Percentiles rank a stretch among this genome's conserved stretches.
phyloP scores from a whole-genome alignment of 202 grass and related monocot species.

The Carex sylvatica region DNA sequence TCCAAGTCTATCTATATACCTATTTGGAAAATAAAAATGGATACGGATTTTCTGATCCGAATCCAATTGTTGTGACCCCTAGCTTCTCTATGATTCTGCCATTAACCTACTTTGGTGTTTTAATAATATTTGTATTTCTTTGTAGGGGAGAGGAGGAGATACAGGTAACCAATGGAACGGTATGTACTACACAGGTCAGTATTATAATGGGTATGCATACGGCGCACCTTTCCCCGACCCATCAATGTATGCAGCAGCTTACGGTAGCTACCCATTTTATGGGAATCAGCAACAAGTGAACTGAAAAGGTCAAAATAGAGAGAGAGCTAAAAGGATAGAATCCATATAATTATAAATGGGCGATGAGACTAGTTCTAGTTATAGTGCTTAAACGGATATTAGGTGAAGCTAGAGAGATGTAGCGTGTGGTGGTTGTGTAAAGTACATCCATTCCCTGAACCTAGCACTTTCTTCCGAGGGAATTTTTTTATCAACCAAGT shows the following conservation, averaged over 20 bases:
- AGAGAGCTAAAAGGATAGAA: conserved; percentile 15
- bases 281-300: conserved; percentile 89
- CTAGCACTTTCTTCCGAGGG: conserved; percentile 38
- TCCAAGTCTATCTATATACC: too few relatives aligned
- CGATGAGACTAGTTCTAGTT: conserved; percentile 19
- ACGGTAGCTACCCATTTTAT: conserved; percentile 72
- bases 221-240: conserved; percentile 70
- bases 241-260: conserved; percentile 64
- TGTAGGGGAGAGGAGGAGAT: conserved; percentile 54
- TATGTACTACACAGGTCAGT: conserved; percentile 61
- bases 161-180: conserved; percentile 67
- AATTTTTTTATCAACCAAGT: conserved; percentile 31
- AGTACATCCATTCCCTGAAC: conserved; percentile 51
- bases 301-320: conserved; percentile 33
- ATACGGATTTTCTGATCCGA: too few relatives aligned
- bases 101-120: neutral
- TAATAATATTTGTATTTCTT: conserved; percentile 14
- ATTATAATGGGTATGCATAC: conserved; percentile 73
- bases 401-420: conserved; percentile 61
- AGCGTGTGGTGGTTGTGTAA: conserved; percentile 57
- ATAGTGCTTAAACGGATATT: conserved; percentile 40
- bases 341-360: conserved; percentile 29
- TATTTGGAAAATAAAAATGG: too few relatives aligned
- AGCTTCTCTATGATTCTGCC: neutral
- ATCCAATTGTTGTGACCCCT: too few relatives aligned